Base-by-base conservation (phyloP, 305 asterid genomes). In the Petunia hybrid region DNA sequence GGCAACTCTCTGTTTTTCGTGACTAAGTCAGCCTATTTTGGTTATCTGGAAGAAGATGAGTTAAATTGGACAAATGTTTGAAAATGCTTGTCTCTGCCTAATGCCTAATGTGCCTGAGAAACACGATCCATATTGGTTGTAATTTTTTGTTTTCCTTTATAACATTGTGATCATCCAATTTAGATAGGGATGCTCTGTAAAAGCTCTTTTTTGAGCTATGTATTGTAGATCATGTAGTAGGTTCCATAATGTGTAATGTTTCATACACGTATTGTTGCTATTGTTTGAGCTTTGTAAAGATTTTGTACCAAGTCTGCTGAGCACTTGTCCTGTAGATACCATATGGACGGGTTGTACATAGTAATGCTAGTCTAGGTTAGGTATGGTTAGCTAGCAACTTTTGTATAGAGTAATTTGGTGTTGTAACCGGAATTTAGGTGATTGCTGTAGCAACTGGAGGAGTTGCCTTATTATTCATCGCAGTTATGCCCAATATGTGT, bases 21-120 rank as follows among this genome's bases (percentile, higher is more conserved):
- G 86, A 81, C 81, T 85, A 79, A 73, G 77, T 80, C 87, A 80
- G 85, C 84, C 12, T 73, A 81, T 46, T 67, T 82, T 82, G 86
- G 83, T 84, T 84, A 80, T 86, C 81, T 83, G 89, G 84, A 87
- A 84, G 89, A 83, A 80, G 89, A 87, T 82, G 83, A 65, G 86
- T 88, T 86, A 86, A 81, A 83, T 85, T 89, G 85, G 86, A 69
- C 82, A 91, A 87, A 57, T 88, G 88, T 87, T 83, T 90, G 92
- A 92, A 87, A 87, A 80, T 87, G 86, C 89, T 87, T 85, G 82
- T 79, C 82, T 84, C 90, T 87, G 70, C 79, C 80, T 87, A 80
- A 83, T 53, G 79, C 65, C 79, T 74, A 6, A 48, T 53, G 64
- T 78, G 80, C 84, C 88, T 83, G 85, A 85, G 92, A 87, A 87